These are phyloP conservation scores for Carallia pectinifolia DNA, from an alignment of 345 rosid species.

Conservation along the genomic window DNA sequence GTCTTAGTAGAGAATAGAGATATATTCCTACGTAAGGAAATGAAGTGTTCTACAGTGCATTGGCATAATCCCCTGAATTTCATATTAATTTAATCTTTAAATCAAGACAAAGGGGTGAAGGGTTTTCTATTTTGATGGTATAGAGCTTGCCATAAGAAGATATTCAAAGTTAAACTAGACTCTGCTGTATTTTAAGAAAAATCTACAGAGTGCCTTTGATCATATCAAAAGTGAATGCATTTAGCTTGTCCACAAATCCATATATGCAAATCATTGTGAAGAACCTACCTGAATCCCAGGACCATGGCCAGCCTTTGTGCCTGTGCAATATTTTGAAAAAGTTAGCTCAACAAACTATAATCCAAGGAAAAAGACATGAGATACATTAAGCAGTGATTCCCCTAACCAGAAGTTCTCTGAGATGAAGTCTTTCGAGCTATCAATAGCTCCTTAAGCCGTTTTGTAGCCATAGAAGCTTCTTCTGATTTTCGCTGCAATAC, in stretches of 20 bases:
- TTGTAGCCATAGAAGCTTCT: slow-evolving; percentile 58
- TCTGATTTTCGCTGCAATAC: slow-evolving; percentile 72
- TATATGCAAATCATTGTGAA: neutral
- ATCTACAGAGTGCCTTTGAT: too few relatives aligned
- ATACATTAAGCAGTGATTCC: neutral
- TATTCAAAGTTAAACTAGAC: too few relatives aligned
- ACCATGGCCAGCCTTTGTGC: slow-evolving; percentile 37
- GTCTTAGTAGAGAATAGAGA: neutral
- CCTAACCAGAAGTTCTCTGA: slow-evolving; percentile 39
- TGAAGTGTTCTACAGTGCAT: too few relatives aligned
- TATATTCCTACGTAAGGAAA: neutral
- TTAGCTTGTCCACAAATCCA: neutral
- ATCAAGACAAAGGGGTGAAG: too few relatives aligned
- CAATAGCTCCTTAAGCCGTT: slow-evolving; percentile 49
- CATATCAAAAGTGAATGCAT: neutral
- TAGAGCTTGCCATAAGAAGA: too few relatives aligned
- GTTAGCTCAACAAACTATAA: slow-evolving; percentile 9
- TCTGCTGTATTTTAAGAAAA: too few relatives aligned
- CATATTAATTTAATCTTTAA: too few relatives aligned
- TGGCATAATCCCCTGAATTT: too few relatives aligned
- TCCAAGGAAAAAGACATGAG: neutral
- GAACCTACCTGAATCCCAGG: slow-evolving; percentile 48
- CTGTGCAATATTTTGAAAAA: slow-evolving; percentile 37
- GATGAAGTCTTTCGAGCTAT: slow-evolving; percentile 49
- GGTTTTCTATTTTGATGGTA: too few relatives aligned